Evolutionary conservation across 2,329 filamentous ascomycete genomes (phyloP), one percentile per base, ranked within the genome.

Genomic region (Curvularia sp.): DNA sequence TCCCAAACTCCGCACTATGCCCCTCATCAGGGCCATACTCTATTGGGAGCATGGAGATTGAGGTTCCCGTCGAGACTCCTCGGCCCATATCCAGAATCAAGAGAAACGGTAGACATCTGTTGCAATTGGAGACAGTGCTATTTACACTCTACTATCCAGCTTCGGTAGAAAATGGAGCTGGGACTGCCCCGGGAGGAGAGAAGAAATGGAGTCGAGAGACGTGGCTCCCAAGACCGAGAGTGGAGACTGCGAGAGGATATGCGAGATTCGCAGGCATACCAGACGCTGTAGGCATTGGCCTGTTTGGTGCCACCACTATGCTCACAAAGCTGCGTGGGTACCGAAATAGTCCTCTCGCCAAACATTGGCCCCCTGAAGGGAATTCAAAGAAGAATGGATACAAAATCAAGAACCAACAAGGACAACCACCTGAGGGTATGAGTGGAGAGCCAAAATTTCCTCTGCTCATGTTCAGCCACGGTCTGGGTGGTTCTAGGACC

Each of bases 81-180:
- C 74, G 79, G 35, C 68, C 77, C 0, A 82, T 85, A 63, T 83
- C 82, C 1, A 68, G 83, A 53, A 85, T 85, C 55, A 83, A 76
- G 33, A 76, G 83, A 38, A 62, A 83, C 26, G 75, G 80, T 51
- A 74, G 76, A 53, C 80, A 83, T 61, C 60, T 85, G 7, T 71
- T 87, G 13, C 77, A 84, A 53, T 73, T 86, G 13, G 81, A 86
- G 59, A 89, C 87, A 0, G 85, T 89, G 8, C 79, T 89, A 4
- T 84, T 89, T 74, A 84, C 84, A 0, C 74, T 89, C n/a, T 90
- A 86, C 72, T 90, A 90, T 69, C 88, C 87, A 1, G 82, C 84
- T 44, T 81, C 83, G 18, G 68, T 83, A 55, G 79, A 78, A 7
- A 74, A 72, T 15, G 75, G 77, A 5, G 64, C 71, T 1, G 76